phyloP scores from a whole-genome alignment of 768 basidiomycete species.

The Lentinula boryana region DNA sequence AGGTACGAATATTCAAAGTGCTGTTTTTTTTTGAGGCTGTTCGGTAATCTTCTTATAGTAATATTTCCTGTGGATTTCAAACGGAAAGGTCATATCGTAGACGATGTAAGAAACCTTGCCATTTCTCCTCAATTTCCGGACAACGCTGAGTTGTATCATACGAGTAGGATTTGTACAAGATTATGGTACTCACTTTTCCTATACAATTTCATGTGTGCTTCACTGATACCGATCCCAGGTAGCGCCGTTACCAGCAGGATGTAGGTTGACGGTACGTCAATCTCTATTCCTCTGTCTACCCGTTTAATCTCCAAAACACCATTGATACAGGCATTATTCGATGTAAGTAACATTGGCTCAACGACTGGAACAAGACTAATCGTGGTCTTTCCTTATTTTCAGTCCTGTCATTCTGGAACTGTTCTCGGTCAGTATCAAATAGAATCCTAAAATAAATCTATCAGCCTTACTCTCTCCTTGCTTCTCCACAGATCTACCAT shows the following conservation, averaged over 20 bases:
- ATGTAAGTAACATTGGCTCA: conserved; percentile 25
- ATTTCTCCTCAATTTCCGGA: no score
- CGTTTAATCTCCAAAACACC: background rate
- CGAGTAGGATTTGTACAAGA: conserved; percentile 39
- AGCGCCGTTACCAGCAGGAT: conserved; percentile 38
- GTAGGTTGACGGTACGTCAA: conserved; percentile 41
- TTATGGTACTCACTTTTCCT: conserved; percentile 29
- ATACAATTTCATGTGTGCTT: background rate
- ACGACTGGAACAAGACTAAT: background rate
- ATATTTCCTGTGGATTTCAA: conserved; percentile 91
- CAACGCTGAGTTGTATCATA: background rate
- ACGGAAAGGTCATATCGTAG: conserved; percentile 70
- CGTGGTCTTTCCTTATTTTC: background rate
- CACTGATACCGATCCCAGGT: conserved; percentile 23
- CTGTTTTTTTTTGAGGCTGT: background rate
- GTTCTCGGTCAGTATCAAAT: conserved; percentile 32
- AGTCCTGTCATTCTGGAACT: conserved; percentile 54
- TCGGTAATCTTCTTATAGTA: conserved; percentile 29
- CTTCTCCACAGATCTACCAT: conserved; percentile 35
- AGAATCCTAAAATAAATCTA: background rate
- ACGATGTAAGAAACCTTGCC: conserved; percentile 35
- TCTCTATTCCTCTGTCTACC: background rate
- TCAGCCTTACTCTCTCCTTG: background rate
- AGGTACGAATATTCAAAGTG: conserved; percentile 30
- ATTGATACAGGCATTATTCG: conserved; percentile 40